These are phyloP conservation scores for Oryza longistaminata DNA, from an alignment of 176 grass and related monocot genomes.

Conservation along the genomic window DNA sequence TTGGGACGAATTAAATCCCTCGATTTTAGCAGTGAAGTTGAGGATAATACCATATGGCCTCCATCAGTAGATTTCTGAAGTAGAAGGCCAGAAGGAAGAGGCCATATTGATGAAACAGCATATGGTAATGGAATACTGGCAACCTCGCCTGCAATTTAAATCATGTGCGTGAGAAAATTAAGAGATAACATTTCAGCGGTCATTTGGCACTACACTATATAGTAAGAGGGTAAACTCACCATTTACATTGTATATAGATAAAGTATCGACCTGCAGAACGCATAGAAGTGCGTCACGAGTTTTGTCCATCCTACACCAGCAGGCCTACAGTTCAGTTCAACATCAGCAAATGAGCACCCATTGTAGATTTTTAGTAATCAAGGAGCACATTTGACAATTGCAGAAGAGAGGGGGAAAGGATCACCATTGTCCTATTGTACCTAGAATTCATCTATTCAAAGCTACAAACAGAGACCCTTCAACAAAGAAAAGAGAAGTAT, in stretches of 20 bases:
- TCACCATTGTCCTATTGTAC: background rate
- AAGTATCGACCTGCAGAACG: constrained; percentile 79
- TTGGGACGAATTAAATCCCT: constrained; percentile 69
- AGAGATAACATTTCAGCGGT: background rate
- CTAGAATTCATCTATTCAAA: constrained; percentile 8
- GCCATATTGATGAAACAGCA: constrained; percentile 85
- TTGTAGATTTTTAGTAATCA: constrained; percentile 23
- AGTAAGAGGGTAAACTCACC: constrained; percentile 44
- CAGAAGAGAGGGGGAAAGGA: background rate
- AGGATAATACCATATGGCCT: constrained; percentile 59
- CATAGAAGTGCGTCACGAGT: constrained; percentile 83
- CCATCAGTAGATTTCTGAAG: constrained; percentile 83
- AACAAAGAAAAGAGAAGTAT: constrained; percentile 14
- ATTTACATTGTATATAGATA: constrained; percentile 80
- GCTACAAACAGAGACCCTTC: background rate
- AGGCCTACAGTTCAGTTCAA: constrained; percentile 57
- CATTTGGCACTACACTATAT: constrained; percentile 17
- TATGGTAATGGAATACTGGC: constrained; percentile 73
- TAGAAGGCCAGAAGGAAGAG: constrained; percentile 79
- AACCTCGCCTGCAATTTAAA: constrained; percentile 66
- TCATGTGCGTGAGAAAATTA: constrained; percentile 17
- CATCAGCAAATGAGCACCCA: constrained; percentile 28
- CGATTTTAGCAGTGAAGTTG: constrained; percentile 60
- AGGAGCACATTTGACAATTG: background rate
- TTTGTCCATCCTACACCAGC: constrained; percentile 85